Percentiles rank a stretch among this genome's conserved stretches.
Evolutionary conservation across 2,329 filamentous ascomycete genomes (phyloP).

Genomic region (Epichloe hybrida): DNA sequence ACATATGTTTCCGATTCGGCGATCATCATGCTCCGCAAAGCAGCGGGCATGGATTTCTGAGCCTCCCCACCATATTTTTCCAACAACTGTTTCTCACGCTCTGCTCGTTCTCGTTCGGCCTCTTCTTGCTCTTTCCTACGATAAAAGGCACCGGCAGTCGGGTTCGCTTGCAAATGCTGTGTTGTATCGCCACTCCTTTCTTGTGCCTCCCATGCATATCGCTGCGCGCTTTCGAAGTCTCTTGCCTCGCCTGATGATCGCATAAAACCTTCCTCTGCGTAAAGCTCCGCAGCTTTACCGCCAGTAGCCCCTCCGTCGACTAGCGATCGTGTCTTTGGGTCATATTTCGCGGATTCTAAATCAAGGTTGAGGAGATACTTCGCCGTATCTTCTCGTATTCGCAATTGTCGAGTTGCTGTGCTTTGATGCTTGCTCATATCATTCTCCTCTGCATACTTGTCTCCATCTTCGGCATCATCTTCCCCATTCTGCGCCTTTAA

Average conservation of each 20-base stretch:
- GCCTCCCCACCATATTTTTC: constrained; percentile 73
- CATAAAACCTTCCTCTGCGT: constrained; percentile 88
- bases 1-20: constrained; percentile 76
- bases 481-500: constrained; percentile 28
- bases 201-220: constrained; percentile 90
- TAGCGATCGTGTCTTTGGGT: constrained; percentile 88
- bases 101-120: constrained; percentile 51
- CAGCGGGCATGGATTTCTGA: constrained; percentile 39
- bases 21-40: constrained; percentile 53
- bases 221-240: constrained; percentile 81
- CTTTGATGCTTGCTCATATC: constrained; percentile 93
- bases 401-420: constrained; percentile 78
- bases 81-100: constrained; percentile 54
- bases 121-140: constrained; percentile 71
- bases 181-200: constrained; percentile 67
- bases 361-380: constrained; percentile 94
- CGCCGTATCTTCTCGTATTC: constrained; percentile 90
- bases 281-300: constrained; percentile 67
- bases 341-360: constrained; percentile 91
- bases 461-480: constrained; percentile 42
- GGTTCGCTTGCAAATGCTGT: constrained; percentile 88
- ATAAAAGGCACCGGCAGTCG: constrained; percentile 76
- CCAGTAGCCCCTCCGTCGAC: constrained; percentile 70
- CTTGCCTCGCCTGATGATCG: constrained; percentile 79
- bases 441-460: constrained; percentile 83